phyloP scores from a whole-genome alignment of 352 stramenopile genomes.

The Pythium vanterpoolii region DNA sequence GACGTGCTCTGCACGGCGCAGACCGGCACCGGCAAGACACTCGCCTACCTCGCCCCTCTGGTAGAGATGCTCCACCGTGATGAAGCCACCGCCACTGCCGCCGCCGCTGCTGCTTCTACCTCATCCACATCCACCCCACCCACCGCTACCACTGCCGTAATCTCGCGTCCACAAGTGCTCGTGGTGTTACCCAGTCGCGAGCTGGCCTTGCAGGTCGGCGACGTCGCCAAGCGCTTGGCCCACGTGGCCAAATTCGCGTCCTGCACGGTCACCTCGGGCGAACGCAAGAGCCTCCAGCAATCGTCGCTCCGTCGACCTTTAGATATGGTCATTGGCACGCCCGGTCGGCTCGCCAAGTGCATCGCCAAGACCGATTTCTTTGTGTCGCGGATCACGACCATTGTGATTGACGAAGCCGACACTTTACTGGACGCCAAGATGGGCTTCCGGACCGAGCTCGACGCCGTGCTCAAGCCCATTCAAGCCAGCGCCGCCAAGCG shows the following conservation, averaged over 20 bases:
- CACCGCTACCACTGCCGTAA: neutral
- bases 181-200: conserved; percentile 44
- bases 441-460: conserved; percentile 72
- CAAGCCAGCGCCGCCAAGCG: conserved; percentile 64
- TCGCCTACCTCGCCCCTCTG: conserved; percentile 32
- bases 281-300: conserved; percentile 32
- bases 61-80: conserved; percentile 25
- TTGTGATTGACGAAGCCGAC: conserved; percentile 80
- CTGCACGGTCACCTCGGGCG: conserved; percentile 54
- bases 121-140: neutral
- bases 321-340: conserved; percentile 72
- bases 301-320: conserved; percentile 33
- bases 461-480: conserved; percentile 63
- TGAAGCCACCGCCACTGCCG: conserved; percentile 4
- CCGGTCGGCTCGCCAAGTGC: conserved; percentile 68
- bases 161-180: conserved; percentile 12
- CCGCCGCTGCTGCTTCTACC: neutral
- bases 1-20: conserved; percentile 35
- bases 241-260: conserved; percentile 72
- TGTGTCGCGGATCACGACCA: conserved; percentile 62
- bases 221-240: conserved; percentile 56
- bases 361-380: conserved; percentile 70
- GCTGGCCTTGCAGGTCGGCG: conserved; percentile 60
- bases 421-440: conserved; percentile 82
- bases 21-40: conserved; percentile 37